phyloP scores from a whole-genome alignment of 164 flowering plant species.

The Piper betle region DNA sequence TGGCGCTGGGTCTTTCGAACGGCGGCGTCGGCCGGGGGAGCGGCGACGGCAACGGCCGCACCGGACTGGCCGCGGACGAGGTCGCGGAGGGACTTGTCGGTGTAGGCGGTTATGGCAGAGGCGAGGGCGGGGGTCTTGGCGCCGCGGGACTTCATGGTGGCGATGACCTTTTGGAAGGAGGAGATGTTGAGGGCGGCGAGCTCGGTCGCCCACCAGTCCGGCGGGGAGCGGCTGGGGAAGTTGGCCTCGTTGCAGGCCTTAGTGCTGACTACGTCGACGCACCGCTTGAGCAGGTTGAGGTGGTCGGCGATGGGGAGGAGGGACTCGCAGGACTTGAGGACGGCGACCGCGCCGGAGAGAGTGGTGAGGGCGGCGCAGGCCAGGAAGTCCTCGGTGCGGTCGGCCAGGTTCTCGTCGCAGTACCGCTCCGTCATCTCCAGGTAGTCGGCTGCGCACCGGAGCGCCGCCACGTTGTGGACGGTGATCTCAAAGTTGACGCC shows the following conservation, averaged over 20 bases:
- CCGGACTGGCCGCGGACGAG: constrained; percentile 64
- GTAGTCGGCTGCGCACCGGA: constrained; percentile 82
- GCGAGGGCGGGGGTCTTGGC: constrained; percentile 48
- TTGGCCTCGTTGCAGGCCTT: constrained; percentile 77
- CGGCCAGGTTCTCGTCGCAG: constrained; percentile 49
- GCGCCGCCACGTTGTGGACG: constrained; percentile 70
- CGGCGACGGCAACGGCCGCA: constrained; percentile 14
- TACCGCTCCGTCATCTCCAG: constrained; percentile 75
- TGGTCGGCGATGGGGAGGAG: constrained; percentile 69
- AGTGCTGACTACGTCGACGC: constrained; percentile 40
- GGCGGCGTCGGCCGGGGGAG: constrained; percentile 13
- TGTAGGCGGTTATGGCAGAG: constrained; percentile 52
- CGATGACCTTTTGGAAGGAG: constrained; percentile 37
- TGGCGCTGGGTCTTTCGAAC: constrained; percentile 24
- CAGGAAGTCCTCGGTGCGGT: constrained; percentile 75
- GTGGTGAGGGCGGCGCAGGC: constrained; percentile 51
- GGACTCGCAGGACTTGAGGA: constrained; percentile 57
- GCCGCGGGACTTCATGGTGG: constrained; percentile 51
- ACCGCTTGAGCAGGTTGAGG: constrained; percentile 49
- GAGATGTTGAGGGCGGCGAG: constrained; percentile 38
- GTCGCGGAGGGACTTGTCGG: constrained; percentile 54
- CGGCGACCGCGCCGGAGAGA: constrained; percentile 57
- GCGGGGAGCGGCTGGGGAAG: constrained; percentile 67
- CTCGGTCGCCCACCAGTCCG: constrained; percentile 94
- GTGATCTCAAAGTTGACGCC: constrained; percentile 86